A percentile compares a stretch with the other conserved stretches of the same genome.
phyloP scores from a whole-genome alignment of 2,329 filamentous ascomycete species.

The Cercospora nicotianae region DNA sequence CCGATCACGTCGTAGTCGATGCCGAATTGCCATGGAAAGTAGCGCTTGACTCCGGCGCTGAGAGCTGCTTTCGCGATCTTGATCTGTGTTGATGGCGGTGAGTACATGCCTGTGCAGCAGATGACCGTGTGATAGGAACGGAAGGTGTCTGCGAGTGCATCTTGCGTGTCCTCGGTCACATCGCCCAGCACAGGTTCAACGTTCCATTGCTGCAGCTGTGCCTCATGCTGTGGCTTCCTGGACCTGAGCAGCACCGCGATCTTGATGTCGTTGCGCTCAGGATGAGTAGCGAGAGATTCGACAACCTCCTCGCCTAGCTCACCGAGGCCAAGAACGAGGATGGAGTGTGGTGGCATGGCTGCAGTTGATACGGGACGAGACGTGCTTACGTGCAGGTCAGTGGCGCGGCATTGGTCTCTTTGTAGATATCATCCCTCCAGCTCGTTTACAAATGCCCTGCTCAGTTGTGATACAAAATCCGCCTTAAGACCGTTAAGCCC shows the following conservation, averaged over 20 bases:
- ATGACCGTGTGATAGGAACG: conserved; percentile 56
- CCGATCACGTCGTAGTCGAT: conserved; percentile 69
- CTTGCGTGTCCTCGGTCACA: conserved; percentile 36
- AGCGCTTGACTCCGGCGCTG: conserved; percentile 52
- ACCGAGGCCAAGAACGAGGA: conserved; percentile 66
- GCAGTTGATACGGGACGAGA: not conserved
- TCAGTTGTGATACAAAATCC: not conserved
- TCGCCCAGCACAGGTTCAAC: conserved; percentile 51
- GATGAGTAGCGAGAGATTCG: conserved; percentile 51
- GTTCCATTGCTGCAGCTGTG: conserved; percentile 24
- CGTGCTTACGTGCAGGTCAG: not conserved
- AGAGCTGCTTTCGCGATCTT: conserved; percentile 61
- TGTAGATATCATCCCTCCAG: not conserved
- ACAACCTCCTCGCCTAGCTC: conserved; percentile 63
- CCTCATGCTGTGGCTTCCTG: conserved; percentile 40
- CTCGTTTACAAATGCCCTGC: not conserved
- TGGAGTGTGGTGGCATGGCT: conserved; percentile 19
- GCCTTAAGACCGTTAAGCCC: not conserved
- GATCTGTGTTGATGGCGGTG: conserved; percentile 56
- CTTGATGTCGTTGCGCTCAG: conserved; percentile 40
- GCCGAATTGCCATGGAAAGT: conserved; percentile 73
- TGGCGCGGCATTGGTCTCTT: not conserved
- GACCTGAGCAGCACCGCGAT: conserved; percentile 59
- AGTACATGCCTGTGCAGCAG: conserved; percentile 61
- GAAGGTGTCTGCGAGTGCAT: conserved; percentile 40